A percentile compares a stretch with the other conserved stretches of the same genome.
Conservation (phyloP, 2,329 filamentous ascomycete genomes). For the Apiospora koreana region DNA sequence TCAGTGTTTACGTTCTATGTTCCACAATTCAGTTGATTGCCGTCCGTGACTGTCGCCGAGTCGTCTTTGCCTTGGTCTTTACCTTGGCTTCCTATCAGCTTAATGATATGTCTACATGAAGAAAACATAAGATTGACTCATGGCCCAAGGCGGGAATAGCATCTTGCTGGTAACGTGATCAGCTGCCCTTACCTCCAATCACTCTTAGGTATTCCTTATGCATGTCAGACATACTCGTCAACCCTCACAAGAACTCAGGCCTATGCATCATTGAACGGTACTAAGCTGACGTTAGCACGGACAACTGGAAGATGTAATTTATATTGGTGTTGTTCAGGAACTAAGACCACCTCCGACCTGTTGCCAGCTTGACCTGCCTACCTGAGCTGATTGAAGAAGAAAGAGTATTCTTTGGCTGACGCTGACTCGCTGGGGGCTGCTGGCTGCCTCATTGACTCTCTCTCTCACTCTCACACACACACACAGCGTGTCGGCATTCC, state of each 20-base stretch:
- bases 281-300: not conserved
- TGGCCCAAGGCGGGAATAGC: not conserved
- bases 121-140: not conserved
- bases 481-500: not conserved
- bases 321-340: not conserved
- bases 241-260: not conserved
- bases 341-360: not conserved
- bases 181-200: not conserved
- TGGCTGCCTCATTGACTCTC: not conserved
- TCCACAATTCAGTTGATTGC: not conserved
- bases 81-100: not conserved
- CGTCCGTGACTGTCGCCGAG: not conserved
- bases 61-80: not conserved
- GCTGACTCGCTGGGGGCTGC: not conserved
- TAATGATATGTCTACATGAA: not conserved
- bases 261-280: not conserved
- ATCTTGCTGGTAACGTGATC: not conserved
- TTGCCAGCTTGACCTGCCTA: not conserved
- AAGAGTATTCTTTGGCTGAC: not conserved
- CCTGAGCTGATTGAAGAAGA: not conserved
- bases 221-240: not conserved
- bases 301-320: not conserved
- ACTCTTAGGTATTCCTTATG: not conserved
- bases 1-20: not conserved
- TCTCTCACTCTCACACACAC: no score